These are phyloP conservation scores for Leishmania braziliensis DNA, from an alignment of 208 protist genomes.

Conservation along the genomic window DNA sequence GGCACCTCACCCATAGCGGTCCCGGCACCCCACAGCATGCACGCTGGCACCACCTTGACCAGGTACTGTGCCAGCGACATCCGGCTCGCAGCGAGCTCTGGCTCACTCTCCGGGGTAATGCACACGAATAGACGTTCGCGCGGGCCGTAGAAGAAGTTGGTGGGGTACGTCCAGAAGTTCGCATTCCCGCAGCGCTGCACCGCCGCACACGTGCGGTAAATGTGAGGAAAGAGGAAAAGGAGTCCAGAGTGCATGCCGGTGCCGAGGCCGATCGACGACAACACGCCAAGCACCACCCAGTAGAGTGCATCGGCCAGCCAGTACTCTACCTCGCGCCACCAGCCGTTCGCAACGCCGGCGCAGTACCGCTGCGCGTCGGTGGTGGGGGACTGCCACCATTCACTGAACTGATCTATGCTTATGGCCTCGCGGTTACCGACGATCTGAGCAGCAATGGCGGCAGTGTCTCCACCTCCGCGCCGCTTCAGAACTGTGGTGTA, in stretches of 20 bases:
- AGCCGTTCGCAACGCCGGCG: slow-evolving; percentile 51
- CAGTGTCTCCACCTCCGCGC: background rate
- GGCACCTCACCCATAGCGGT: slow-evolving; percentile 97
- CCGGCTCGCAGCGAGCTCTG: slow-evolving; percentile 14
- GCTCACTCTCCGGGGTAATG: slow-evolving; percentile 29
- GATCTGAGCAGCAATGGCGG: slow-evolving; percentile 15
- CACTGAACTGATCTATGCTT: slow-evolving; percentile 38
- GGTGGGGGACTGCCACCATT: slow-evolving; percentile 57
- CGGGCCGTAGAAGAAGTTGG: slow-evolving; percentile 85
- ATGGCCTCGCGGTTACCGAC: slow-evolving; percentile 38
- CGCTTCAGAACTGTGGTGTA: slow-evolving; percentile 46
- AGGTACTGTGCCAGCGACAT: slow-evolving; percentile 44
- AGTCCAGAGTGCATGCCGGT: slow-evolving; percentile 96
- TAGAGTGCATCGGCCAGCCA: slow-evolving; percentile 78
- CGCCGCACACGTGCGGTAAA: slow-evolving; percentile 90
- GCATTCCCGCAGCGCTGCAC: slow-evolving; percentile 82
- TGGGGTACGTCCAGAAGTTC: slow-evolving; percentile 90
- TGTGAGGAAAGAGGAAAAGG: slow-evolving; percentile 95
- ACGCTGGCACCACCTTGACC: slow-evolving; percentile 77
- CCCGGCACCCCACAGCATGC: slow-evolving; percentile 94
- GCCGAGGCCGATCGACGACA: slow-evolving; percentile 93
- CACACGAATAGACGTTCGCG: slow-evolving; percentile 72
- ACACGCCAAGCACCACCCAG: slow-evolving; percentile 90
- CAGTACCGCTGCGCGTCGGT: slow-evolving; percentile 42
- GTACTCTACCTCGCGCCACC: slow-evolving; percentile 85